Evolutionary conservation across 768 basidiomycete genomes (phyloP).

Genomic region (Naganishia vaughanmartiniae): DNA sequence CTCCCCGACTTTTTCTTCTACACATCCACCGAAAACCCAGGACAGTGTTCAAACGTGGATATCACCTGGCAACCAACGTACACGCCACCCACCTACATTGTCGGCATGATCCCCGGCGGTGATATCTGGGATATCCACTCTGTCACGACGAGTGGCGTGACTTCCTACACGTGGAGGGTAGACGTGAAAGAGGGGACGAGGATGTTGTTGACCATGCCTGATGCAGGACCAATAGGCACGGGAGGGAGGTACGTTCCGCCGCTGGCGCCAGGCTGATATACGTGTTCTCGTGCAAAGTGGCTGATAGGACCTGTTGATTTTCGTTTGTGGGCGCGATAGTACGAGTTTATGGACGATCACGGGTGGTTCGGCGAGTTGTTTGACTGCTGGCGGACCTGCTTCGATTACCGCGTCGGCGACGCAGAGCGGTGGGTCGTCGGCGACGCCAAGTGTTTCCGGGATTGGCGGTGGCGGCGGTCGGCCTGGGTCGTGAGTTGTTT

Average conservation of each 20-base stretch:
- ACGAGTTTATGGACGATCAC: constrained; percentile 39
- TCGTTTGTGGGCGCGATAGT: no score
- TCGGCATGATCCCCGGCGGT: constrained; percentile 49
- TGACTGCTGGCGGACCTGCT: constrained; percentile 36
- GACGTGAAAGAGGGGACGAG: constrained; percentile 43
- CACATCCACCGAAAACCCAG: constrained; percentile 37
- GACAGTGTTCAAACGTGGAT: constrained; percentile 38
- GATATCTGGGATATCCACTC: constrained; percentile 41
- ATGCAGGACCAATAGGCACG: constrained; percentile 43
- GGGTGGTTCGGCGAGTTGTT: constrained; percentile 38
- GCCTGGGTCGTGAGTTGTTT: neutral
- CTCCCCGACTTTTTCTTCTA: constrained; percentile 50
- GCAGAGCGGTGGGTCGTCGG: neutral
- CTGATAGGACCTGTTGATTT: constrained; percentile 30
- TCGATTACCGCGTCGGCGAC: constrained; percentile 29
- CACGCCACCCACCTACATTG: constrained; percentile 43
- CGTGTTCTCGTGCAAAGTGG: no score
- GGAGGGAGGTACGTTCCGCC: constrained; percentile 35
- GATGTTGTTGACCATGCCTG: constrained; percentile 45
- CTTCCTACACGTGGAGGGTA: constrained; percentile 39
- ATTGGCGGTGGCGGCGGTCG: constrained; percentile 39
- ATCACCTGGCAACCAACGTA: constrained; percentile 43
- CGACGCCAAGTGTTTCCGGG: constrained; percentile 30
- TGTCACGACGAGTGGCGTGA: constrained; percentile 27
- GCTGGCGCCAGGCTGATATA: no score